A percentile compares a stretch with the other conserved stretches of the same genome.
Conservation (phyloP, 345 rosid genomes). For the Psidium guajava region DNA sequence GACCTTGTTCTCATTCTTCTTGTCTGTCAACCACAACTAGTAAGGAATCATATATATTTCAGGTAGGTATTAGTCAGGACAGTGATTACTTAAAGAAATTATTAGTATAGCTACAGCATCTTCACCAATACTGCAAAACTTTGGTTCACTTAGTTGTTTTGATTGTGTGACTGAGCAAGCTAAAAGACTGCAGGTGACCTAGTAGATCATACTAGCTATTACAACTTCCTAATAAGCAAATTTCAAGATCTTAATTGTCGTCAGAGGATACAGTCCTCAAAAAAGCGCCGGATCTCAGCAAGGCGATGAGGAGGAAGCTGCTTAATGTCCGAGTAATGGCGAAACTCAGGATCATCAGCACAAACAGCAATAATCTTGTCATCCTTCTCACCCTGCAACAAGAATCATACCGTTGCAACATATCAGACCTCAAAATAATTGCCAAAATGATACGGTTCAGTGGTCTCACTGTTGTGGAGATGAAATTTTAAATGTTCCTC, state of each 20-base stretch:
- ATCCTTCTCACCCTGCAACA: conserved; percentile 84
- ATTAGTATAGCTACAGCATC: not conserved
- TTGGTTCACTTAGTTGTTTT: not conserved
- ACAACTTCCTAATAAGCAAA: not conserved
- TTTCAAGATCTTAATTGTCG: not conserved
- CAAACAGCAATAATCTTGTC: conserved; percentile 97
- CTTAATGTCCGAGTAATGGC: conserved; percentile 86
- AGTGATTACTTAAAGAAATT: not conserved
- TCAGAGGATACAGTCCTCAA: conserved; percentile 87
- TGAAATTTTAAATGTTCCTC: not conserved
- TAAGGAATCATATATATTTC: conserved; percentile 13
- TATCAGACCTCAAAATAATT: not conserved
- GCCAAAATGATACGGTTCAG: not conserved
- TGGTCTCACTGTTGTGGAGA: not conserved
- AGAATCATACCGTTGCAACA: not conserved
- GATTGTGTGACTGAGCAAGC: not conserved
- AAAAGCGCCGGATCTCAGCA: conserved; percentile 96
- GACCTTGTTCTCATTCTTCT: conserved; percentile 96
- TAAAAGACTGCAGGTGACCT: not conserved
- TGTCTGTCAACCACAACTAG: conserved; percentile 39
- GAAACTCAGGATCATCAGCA: conserved; percentile 98
- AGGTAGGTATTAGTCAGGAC: not conserved
- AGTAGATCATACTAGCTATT: not conserved
- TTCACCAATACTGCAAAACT: not conserved
- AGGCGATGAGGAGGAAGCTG: conserved; percentile 98